Conservation (phyloP, 192 early-diverging fungal species). For the Ramicandelaber brevisporus region DNA sequence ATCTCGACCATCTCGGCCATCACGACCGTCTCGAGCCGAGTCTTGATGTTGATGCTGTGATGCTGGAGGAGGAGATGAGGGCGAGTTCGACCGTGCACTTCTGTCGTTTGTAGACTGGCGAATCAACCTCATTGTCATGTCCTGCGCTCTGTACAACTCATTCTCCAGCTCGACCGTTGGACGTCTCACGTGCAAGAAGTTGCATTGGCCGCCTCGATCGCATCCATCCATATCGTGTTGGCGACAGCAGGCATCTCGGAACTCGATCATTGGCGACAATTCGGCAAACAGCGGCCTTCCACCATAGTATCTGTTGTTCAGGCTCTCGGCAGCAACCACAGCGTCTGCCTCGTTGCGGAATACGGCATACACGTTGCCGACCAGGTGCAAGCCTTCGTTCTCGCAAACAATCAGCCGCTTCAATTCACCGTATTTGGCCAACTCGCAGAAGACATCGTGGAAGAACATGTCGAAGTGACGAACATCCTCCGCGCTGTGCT, state of each 20-base stretch:
- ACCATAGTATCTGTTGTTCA: slow-evolving; percentile 89
- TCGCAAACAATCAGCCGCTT: slow-evolving; percentile 95
- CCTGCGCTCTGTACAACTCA: slow-evolving; percentile 68
- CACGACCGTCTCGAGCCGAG: too few relatives aligned
- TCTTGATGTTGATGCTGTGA: too few relatives aligned
- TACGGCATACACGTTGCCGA: slow-evolving; percentile 89
- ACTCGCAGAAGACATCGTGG: slow-evolving; percentile 87
- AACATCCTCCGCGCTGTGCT: slow-evolving; percentile 46
- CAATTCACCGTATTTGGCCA: slow-evolving; percentile 89
- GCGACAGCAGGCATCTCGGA: slow-evolving; percentile 91
- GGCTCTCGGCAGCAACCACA: slow-evolving; percentile 61
- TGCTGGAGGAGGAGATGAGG: too few relatives aligned
- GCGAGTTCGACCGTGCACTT: too few relatives aligned
- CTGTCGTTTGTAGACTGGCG: too few relatives aligned
- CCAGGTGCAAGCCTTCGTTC: slow-evolving; percentile 92
- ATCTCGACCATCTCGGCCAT: too few relatives aligned
- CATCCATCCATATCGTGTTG: slow-evolving; percentile 91
- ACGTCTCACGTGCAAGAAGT: slow-evolving; percentile 96
- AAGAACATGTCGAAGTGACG: slow-evolving; percentile 82
- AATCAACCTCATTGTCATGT: slow-evolving; percentile 16
- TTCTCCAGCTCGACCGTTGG: slow-evolving; percentile 48
- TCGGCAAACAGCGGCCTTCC: slow-evolving; percentile 87
- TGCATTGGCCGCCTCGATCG: slow-evolving; percentile 88
- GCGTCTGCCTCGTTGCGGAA: slow-evolving; percentile 84
- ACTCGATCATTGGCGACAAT: slow-evolving; percentile 91